Evolutionary conservation across 2,329 filamentous ascomycete genomes (phyloP).

Genomic region (Alternaria metachromatica): DNA sequence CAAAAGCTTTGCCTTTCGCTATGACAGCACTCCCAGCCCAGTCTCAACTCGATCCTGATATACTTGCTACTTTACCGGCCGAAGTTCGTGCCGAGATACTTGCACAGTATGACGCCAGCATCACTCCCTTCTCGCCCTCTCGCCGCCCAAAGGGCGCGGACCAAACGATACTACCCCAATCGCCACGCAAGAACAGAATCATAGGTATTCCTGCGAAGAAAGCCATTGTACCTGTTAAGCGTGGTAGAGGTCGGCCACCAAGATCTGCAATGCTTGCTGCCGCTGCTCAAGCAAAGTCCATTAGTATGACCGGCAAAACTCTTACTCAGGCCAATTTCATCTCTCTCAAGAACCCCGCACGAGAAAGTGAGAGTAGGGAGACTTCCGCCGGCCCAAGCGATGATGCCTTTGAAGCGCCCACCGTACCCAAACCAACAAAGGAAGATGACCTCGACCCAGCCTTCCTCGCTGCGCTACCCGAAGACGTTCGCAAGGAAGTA

Average conservation of each 20-base stretch:
- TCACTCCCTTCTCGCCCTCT: constrained; percentile 38
- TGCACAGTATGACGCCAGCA: constrained; percentile 65
- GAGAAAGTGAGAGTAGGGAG: constrained; percentile 19
- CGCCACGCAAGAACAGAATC: constrained; percentile 60
- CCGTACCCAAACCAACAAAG: neutral
- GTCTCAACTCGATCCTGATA: constrained; percentile 83
- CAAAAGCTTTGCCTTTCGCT: constrained; percentile 30
- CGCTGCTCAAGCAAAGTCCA: constrained; percentile 58
- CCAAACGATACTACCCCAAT: constrained; percentile 47
- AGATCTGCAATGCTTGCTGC: constrained; percentile 49
- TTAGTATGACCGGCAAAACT: constrained; percentile 36
- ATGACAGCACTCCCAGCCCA: constrained; percentile 62
- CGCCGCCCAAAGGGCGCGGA: constrained; percentile 45
- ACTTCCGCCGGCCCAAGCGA: constrained; percentile 26
- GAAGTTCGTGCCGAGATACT: constrained; percentile 87
- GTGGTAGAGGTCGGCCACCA: constrained; percentile 63
- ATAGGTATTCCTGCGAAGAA: constrained; percentile 60
- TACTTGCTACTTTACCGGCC: constrained; percentile 81
- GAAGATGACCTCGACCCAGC: constrained; percentile 54
- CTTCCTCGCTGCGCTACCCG: constrained; percentile 82
- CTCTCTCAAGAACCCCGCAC: constrained; percentile 41
- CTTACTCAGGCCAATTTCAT: constrained; percentile 79
- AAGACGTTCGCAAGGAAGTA: constrained; percentile 71
- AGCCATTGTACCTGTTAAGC: constrained; percentile 66
- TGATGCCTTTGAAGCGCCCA: constrained; percentile 31